A percentile compares a stretch with the other conserved stretches of the same genome.
phyloP scores from a whole-genome alignment of 495 filamentous ascomycete species.

The Durotheca rogersii region DNA sequence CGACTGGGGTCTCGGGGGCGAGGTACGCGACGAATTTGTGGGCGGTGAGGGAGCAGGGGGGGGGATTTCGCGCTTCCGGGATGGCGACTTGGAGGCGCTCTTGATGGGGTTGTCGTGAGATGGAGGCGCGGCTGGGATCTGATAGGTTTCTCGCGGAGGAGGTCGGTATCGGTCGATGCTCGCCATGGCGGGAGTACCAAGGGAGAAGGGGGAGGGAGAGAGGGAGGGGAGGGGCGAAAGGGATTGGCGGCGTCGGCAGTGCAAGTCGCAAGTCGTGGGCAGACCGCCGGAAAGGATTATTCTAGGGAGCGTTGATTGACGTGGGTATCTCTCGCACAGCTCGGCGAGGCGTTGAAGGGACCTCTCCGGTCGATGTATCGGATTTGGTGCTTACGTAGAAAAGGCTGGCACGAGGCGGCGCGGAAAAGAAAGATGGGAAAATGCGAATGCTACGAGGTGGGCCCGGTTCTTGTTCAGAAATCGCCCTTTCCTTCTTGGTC shows the following conservation, averaged over 20 bases:
- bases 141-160: conserved; percentile 47
- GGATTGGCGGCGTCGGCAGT: conserved; percentile 2
- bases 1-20: conserved; percentile 50
- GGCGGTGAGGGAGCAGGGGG: conserved; percentile 57
- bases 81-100: conserved; percentile 43
- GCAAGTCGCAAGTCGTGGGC: conserved; percentile 3
- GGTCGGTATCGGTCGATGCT: conserved; percentile 54
- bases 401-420: background rate
- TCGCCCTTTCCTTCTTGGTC: conserved; percentile 25
- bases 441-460: background rate
- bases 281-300: conserved; percentile 2
- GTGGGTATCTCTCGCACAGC: conserved; percentile 8
- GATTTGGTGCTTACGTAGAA: background rate
- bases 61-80: conserved; percentile 50
- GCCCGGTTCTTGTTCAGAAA: conserved; percentile 1
- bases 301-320: conserved; percentile 13
- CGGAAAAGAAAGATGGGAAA: background rate
- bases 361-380: too few relatives aligned
- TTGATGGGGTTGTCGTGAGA: conserved; percentile 32
- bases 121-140: conserved; percentile 35
- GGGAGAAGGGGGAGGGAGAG: too few relatives aligned
- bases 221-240: background rate
- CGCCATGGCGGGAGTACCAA: conserved; percentile 54
- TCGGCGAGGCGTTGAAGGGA: background rate
- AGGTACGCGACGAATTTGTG: conserved; percentile 48